Conservation (phyloP, 495 filamentous ascomycete genomes). For the Aspergillus olivimuriae region DNA sequence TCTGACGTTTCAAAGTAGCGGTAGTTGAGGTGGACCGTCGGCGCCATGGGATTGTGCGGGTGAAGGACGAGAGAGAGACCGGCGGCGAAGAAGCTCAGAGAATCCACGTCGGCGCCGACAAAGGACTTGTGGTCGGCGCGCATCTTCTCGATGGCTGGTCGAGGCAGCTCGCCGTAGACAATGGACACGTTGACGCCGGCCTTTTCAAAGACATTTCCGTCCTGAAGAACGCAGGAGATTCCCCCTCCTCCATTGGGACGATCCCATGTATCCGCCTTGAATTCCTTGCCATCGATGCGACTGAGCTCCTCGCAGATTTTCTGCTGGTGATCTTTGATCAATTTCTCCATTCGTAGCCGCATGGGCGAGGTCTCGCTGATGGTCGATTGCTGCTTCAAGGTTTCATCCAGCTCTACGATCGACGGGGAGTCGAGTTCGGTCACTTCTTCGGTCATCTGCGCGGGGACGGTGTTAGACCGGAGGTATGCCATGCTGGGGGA, state of each 20-base stretch:
- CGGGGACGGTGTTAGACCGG: constrained; percentile 7
- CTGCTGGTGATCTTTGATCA: constrained; percentile 87
- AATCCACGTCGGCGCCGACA: constrained; percentile 62
- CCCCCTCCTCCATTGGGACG: constrained; percentile 81
- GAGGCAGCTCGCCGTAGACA: constrained; percentile 88
- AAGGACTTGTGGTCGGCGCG: constrained; percentile 90
- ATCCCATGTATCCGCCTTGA: constrained; percentile 78
- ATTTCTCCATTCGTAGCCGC: constrained; percentile 94
- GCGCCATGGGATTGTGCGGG: constrained; percentile 91
- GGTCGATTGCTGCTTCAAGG: constrained; percentile 34
- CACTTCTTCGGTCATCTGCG: constrained; percentile 43
- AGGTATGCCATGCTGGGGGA: neutral
- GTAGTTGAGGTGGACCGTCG: constrained; percentile 98
- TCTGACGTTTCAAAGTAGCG: constrained; percentile 91
- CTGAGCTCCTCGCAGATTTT: constrained; percentile 78
- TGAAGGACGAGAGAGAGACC: constrained; percentile 90
- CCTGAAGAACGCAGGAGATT: constrained; percentile 89
- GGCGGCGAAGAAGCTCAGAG: constrained; percentile 88
- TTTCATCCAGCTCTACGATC: constrained; percentile 45
- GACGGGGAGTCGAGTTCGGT: constrained; percentile 52
- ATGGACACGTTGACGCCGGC: constrained; percentile 92
- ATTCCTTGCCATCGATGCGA: constrained; percentile 72
- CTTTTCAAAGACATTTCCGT: constrained; percentile 97
- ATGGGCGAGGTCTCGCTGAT: constrained; percentile 70
- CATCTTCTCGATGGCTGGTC: constrained; percentile 88